These are phyloP conservation scores for Zanthoxylum bungeanum DNA, from an alignment of 345 rosid genomes.

Conservation along the genomic window DNA sequence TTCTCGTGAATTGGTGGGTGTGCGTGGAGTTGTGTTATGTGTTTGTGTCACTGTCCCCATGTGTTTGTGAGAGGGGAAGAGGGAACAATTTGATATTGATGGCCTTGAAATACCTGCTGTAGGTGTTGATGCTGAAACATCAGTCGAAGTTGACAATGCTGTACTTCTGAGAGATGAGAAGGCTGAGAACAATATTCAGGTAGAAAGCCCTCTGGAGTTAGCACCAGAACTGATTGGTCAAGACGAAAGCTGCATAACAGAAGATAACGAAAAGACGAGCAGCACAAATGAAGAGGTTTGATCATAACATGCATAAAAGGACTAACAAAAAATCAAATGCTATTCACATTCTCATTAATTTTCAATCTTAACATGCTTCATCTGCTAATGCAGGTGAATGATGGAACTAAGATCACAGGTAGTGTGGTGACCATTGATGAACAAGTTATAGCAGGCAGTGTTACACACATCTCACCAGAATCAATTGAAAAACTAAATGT, in stretches of 20 bases:
- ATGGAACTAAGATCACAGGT: constrained; percentile 10
- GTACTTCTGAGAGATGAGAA: background rate
- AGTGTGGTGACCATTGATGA: background rate
- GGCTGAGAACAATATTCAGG: background rate
- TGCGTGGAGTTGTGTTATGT: no score
- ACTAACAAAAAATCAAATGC: background rate
- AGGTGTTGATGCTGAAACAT: constrained; percentile 13
- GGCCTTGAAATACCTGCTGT: background rate
- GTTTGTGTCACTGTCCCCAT: background rate
- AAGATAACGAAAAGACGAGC: background rate
- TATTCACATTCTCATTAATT: background rate
- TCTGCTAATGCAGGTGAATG: constrained; percentile 9
- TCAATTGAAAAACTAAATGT: constrained; percentile 3
- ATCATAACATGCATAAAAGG: background rate
- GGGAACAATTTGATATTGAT: background rate
- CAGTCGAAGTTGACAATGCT: constrained; percentile 4
- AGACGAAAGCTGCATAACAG: constrained; percentile 6
- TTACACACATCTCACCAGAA: constrained; percentile 6
- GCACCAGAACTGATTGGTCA: constrained; percentile 7
- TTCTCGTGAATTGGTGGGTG: background rate
- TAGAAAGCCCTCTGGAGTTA: background rate
- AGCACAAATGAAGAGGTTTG: constrained; percentile 19
- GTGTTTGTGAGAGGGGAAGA: background rate
- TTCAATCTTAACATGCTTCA: background rate
- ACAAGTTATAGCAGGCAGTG: background rate